A percentile compares a stretch with the other conserved stretches of the same genome.
These are phyloP conservation scores for Halteria grandinella DNA, from an alignment of 73 alveolate species.

Conservation along the genomic window DNA sequence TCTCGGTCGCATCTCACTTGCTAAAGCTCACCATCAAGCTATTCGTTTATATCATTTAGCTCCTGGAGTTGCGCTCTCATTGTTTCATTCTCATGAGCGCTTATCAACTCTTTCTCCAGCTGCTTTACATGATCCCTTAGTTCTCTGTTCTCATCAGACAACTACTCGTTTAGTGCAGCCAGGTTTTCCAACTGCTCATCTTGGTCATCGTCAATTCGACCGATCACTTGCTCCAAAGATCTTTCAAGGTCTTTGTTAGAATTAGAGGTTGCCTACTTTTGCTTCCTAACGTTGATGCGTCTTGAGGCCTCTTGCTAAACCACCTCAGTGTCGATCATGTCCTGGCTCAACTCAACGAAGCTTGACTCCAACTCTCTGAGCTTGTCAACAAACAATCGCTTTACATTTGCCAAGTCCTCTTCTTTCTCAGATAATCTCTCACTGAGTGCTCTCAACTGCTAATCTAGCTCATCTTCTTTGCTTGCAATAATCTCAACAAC, in stretches of 20 bases:
- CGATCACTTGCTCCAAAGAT: slow-evolving; percentile 5
- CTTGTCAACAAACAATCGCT: slow-evolving; percentile 32
- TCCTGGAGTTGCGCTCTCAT: not conserved
- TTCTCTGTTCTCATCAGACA: slow-evolving; percentile 13
- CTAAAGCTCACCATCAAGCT: not conserved
- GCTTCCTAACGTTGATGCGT: slow-evolving; percentile 1
- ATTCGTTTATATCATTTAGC: not conserved
- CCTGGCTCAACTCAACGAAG: slow-evolving; percentile 44
- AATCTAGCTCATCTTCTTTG: slow-evolving; percentile 23
- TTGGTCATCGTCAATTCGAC: not conserved
- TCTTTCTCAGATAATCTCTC: slow-evolving; percentile 13
- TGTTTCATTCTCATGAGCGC: not conserved
- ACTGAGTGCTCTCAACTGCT: not conserved
- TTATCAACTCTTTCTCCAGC: slow-evolving; percentile 11
- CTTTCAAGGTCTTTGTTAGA: not conserved
- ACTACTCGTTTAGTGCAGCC: slow-evolving; percentile 15
- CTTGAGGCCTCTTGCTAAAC: slow-evolving; percentile 39
- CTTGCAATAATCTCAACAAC: no score
- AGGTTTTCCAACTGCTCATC: not conserved
- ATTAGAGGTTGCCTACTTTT: not conserved
- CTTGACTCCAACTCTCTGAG: slow-evolving; percentile 35
- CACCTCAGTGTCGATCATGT: slow-evolving; percentile 29
- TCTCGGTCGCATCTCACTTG: not conserved
- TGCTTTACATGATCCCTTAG: not conserved
- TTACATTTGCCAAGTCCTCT: slow-evolving; percentile 16